Evolutionary conservation across 2,329 filamentous ascomycete genomes (phyloP).

Genomic region (Coniella lustricola): DNA sequence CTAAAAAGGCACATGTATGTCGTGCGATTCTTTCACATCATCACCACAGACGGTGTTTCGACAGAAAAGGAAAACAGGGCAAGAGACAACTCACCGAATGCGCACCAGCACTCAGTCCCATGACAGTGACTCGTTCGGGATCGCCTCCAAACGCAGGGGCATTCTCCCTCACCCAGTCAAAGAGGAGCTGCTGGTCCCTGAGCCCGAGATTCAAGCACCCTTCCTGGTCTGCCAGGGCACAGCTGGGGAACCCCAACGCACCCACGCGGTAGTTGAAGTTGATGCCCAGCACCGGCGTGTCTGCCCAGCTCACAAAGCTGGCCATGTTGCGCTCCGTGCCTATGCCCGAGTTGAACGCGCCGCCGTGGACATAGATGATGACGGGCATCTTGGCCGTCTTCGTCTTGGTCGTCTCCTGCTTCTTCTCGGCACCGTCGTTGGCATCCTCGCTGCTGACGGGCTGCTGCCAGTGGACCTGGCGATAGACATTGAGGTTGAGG

Average conservation of each 20-base stretch:
- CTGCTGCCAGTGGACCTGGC: conserved; percentile 23
- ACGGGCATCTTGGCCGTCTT: conserved; percentile 37
- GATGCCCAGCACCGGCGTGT: conserved; percentile 47
- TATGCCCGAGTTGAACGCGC: conserved; percentile 51
- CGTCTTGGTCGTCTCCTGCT: no score
- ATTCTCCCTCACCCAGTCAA: conserved; percentile 56
- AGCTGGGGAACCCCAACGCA: conserved; percentile 62
- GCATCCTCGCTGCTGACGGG: conserved; percentile 13
- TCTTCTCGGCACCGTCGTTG: no score
- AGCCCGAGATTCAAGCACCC: conserved; percentile 58
- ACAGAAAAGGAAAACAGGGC: no score
- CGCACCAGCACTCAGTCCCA: conserved; percentile 55
- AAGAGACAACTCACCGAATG: conserved; percentile 47
- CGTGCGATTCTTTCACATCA: no score
- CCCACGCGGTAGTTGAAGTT: conserved; percentile 59
- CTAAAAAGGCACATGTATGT: no score
- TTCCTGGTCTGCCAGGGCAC: conserved; percentile 41
- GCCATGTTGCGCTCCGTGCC: conserved; percentile 52
- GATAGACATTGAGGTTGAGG: conserved; percentile 45
- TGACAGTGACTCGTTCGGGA: conserved; percentile 48
- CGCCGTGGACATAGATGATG: conserved; percentile 57
- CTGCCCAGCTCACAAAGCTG: conserved; percentile 52
- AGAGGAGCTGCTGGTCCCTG: conserved; percentile 51
- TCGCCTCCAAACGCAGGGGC: conserved; percentile 56
- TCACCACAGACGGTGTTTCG: no score